These are phyloP conservation scores for Solanum lycopersicoides DNA, from an alignment of 257 asterid genomes.

Conservation along the genomic window DNA sequence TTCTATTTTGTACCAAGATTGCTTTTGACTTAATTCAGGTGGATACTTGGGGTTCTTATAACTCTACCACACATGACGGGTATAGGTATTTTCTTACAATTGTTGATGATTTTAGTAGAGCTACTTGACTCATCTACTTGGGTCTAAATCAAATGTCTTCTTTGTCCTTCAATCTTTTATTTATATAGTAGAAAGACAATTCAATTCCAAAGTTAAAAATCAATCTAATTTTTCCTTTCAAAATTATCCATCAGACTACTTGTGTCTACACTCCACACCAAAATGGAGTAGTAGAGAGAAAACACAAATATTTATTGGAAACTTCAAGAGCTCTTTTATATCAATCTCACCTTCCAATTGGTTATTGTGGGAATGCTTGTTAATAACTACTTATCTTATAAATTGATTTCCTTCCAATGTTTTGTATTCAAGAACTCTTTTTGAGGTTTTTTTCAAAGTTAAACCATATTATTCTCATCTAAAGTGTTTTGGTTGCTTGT, in stretches of 20 bases:
- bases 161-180: rapidly evolving
- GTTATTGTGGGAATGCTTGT: not conserved
- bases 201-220: not conserved
- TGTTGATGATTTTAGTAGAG: not conserved
- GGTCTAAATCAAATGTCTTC: not conserved
- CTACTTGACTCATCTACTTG: not conserved
- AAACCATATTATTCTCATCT: not conserved
- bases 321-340: not conserved
- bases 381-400: not conserved
- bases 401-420: not conserved
- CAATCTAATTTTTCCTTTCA: not conserved
- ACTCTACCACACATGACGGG: not conserved
- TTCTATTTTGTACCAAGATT: not conserved
- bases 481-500: not conserved
- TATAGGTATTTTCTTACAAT: not conserved
- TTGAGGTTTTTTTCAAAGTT: not conserved
- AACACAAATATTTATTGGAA: not conserved
- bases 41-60: not conserved
- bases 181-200: not conserved
- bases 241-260: not conserved
- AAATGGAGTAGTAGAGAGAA: not conserved
- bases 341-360: not conserved
- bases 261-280: not conserved
- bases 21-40: not conserved
- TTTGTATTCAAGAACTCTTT: not conserved